Evolutionary conservation across 305 asterid genomes (phyloP).

Genomic region (Solanum hybrid): DNA sequence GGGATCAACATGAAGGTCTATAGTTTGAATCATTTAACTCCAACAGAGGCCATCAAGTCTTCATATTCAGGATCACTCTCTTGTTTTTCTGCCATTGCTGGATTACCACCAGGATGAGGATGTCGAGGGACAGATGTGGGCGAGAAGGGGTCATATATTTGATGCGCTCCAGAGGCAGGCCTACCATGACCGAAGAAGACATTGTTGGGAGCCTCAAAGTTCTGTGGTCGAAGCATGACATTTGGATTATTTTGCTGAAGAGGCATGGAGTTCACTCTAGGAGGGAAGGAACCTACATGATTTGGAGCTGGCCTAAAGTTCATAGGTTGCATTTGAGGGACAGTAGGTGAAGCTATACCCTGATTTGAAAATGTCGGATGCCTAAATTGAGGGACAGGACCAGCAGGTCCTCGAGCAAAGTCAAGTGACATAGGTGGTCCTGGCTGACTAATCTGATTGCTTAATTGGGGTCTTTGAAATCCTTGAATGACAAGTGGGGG

Average conservation of each 20-base stretch:
- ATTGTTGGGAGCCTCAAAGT: constrained; percentile 35
- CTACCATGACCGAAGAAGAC: constrained; percentile 23
- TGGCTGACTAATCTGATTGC: constrained; percentile 36
- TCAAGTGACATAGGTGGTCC: constrained; percentile 29
- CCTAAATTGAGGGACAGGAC: constrained; percentile 30
- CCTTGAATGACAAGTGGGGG: constrained; percentile 33
- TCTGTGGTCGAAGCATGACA: constrained; percentile 28
- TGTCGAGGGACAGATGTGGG: constrained; percentile 51
- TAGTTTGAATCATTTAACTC: constrained; percentile 46
- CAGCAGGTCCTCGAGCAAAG: constrained; percentile 32
- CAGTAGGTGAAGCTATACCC: constrained; percentile 14
- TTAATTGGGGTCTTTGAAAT: constrained; percentile 42
- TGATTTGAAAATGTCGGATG: constrained; percentile 37
- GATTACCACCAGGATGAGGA: constrained; percentile 35
- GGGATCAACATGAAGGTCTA: background rate
- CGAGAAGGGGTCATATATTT: constrained; percentile 75
- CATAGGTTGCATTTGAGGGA: constrained; percentile 48
- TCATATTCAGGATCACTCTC: constrained; percentile 74
- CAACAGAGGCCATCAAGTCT: constrained; percentile 86
- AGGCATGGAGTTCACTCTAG: constrained; percentile 46
- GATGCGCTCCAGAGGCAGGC: constrained; percentile 46
- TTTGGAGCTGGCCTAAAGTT: constrained; percentile 39
- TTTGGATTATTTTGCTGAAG: constrained; percentile 41
- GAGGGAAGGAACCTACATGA: constrained; percentile 41
- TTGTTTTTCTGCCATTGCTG: constrained; percentile 30